Percentiles rank a stretch among this genome's conserved stretches.
These are phyloP conservation scores for Podospora australis DNA, from an alignment of 495 filamentous ascomycete genomes.

Conservation along the genomic window DNA sequence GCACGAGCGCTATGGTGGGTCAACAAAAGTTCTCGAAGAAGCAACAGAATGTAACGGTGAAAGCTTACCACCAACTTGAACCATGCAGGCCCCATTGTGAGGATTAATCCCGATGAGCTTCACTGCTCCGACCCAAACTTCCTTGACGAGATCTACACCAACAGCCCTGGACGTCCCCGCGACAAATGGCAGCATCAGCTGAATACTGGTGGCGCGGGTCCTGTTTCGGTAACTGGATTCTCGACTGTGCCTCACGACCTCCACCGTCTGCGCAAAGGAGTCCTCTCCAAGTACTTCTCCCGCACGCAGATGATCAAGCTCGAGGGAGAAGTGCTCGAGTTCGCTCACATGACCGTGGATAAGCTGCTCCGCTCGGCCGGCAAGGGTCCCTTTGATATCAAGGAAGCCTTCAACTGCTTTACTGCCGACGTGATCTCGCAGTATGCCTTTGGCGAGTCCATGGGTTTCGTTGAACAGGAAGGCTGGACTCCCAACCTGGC, in stretches of 20 bases:
- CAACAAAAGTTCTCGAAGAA: neutral
- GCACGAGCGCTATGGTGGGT: slow-evolving; percentile 39
- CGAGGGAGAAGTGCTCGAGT: slow-evolving; percentile 27
- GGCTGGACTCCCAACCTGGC: slow-evolving; percentile 23
- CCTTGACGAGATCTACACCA: slow-evolving; percentile 30
- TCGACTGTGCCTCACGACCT: slow-evolving; percentile 41
- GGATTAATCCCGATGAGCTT: slow-evolving; percentile 33
- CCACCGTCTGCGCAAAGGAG: slow-evolving; percentile 33
- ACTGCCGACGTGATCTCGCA: slow-evolving; percentile 24
- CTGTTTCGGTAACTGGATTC: slow-evolving; percentile 31
- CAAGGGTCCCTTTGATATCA: slow-evolving; percentile 16
- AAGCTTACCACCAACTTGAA: neutral
- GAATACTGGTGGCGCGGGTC: slow-evolving; percentile 13
- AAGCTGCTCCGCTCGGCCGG: slow-evolving; percentile 7
- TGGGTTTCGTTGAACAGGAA: slow-evolving; percentile 24
- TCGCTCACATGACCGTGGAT: slow-evolving; percentile 8
- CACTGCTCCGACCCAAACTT: slow-evolving; percentile 26
- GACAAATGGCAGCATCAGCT: slow-evolving; percentile 25
- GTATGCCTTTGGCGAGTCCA: slow-evolving; percentile 25
- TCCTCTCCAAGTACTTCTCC: slow-evolving; percentile 42
- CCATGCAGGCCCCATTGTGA: slow-evolving; percentile 28
- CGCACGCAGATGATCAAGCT: slow-evolving; percentile 26
- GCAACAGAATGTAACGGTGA: neutral
- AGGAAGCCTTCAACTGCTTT: slow-evolving; percentile 25
- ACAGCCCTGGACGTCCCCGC: slow-evolving; percentile 16